Base-by-base conservation (phyloP, 2,329 filamentous ascomycete species). In the Apiospora arundinis region DNA sequence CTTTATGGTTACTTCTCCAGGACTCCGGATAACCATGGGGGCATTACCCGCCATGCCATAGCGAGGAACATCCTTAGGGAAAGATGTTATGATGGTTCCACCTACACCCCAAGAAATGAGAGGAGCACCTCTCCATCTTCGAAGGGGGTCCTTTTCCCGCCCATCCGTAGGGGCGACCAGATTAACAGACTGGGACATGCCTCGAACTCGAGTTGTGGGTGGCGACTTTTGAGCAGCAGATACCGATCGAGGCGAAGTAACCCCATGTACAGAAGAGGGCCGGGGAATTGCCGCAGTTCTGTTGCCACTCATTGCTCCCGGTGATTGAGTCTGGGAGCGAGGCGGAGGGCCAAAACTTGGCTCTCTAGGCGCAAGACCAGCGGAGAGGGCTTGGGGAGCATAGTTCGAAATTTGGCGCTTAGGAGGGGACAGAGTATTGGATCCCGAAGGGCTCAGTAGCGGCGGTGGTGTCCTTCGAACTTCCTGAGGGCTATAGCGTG, bases 121-220 rank as follows among this genome's bases (percentile, higher is more conserved):
- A 0, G 97, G 96, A 16, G 90, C 89, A 3, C 97, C 97, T 82
- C 93, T 95, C 96, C 96, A 99, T 75, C 96, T 88, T 79, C 97
- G 89, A 8, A 99, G 84, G 2, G 92, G 90, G 82, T 99, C 96
- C 23, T 90, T 83, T 77, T 92, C 89, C 25, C 89, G 88, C 1
- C 91, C 91, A 79, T 92, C 90, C 1, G 87, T 91, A 1, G 91
- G 91, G 11, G 87, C 83, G 48, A 92, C 85, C 74, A 91, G 85
- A 75, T 89, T 89, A 68, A 91, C 80, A 40, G 82, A 84, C 70
- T 89, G 83, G 3, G 89, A 91, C 69, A 86, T 83, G 1, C 86
- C 87, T 69, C 89, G 84, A 16, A 84, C 81, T 25, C 88, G 84
- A 21, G 82, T 76, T 25, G 77, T 75, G 7, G 83, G 77, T 8